A percentile compares a stretch with the other conserved stretches of the same genome.
These are phyloP conservation scores for Coemansia aciculifera DNA, from an alignment of 192 early-diverging fungal genomes.

Conservation along the genomic window DNA sequence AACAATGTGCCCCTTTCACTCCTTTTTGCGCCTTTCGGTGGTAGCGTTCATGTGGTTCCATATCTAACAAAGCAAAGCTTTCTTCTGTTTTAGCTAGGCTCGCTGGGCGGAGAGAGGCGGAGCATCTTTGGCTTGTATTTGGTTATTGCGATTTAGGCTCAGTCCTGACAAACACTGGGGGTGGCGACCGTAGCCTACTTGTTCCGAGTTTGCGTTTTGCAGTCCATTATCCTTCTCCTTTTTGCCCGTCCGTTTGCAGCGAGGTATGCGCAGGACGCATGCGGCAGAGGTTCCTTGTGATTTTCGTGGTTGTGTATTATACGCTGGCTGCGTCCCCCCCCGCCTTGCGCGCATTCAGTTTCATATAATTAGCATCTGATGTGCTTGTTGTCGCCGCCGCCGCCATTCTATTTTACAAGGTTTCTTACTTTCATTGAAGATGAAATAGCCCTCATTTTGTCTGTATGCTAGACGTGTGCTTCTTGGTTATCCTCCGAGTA, in stretches of 20 bases:
- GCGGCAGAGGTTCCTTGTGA: constrained; percentile 28
- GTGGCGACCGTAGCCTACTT: constrained; percentile 1
- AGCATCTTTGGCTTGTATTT: background rate
- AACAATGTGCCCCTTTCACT: constrained; percentile 4
- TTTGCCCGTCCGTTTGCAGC: constrained; percentile 7
- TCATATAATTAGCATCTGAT: constrained; percentile 50
- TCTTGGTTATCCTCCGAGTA: constrained; percentile 20
- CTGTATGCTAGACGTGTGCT: constrained; percentile 11
- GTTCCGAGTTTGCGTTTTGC: constrained; percentile 9
- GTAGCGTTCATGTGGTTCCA: constrained; percentile 5
- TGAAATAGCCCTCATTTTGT: constrained; percentile 16
- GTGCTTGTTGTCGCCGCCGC: constrained; percentile 23
- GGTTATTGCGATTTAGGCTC: constrained; percentile 8
- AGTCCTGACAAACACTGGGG: constrained; percentile 1
- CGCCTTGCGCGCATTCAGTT: constrained; percentile 49
- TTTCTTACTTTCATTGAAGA: constrained; percentile 20
- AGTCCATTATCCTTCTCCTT: background rate
- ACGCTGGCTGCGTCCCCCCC: constrained; percentile 21
- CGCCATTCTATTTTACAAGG: constrained; percentile 32
- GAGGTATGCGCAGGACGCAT: constrained; percentile 15
- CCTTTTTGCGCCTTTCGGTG: background rate
- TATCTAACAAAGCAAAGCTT: background rate
- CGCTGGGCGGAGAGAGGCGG: background rate
- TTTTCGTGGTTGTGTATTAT: constrained; percentile 43
- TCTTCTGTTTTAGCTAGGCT: background rate